These are phyloP conservation scores for Eragrostis tef DNA, from an alignment of 202 grass and related monocot species.

Conservation along the genomic window DNA sequence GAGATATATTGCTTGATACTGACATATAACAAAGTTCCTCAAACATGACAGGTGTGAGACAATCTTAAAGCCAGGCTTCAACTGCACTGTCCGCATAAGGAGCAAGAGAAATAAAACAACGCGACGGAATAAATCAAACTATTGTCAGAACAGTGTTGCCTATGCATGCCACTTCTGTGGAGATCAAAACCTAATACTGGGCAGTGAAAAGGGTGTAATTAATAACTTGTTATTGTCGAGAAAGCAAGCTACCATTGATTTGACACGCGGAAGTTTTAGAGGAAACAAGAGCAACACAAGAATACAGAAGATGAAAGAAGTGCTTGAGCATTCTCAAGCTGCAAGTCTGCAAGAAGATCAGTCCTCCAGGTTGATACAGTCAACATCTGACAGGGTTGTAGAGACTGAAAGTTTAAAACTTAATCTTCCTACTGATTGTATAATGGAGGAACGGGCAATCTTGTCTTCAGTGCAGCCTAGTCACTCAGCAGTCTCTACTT, in stretches of 20 bases:
- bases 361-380: neutral
- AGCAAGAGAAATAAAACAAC: constrained; percentile 60
- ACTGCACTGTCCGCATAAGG: constrained; percentile 55
- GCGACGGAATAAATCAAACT: constrained; percentile 46
- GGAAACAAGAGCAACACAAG: constrained; percentile 7
- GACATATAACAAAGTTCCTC: constrained; percentile 25
- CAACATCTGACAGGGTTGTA: constrained; percentile 18
- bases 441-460: neutral
- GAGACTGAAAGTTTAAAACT: neutral
- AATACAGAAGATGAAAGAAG: neutral
- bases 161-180: constrained; percentile 73
- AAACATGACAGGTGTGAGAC: constrained; percentile 77
- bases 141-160: constrained; percentile 60
- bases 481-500: constrained; percentile 6
- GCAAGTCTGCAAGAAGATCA: constrained; percentile 6
- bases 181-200: constrained; percentile 68
- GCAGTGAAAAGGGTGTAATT: constrained; percentile 63
- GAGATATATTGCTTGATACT: neutral
- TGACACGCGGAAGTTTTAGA: constrained; percentile 3
- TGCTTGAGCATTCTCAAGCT: constrained; percentile 28
- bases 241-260: constrained; percentile 13
- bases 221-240: constrained; percentile 58
- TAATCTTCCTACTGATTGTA: constrained; percentile 1
- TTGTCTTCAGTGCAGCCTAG: neutral
- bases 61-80: constrained; percentile 72